These are phyloP conservation scores for Amauroascus niger DNA, from an alignment of 2,329 filamentous ascomycete species.

Conservation along the genomic window DNA sequence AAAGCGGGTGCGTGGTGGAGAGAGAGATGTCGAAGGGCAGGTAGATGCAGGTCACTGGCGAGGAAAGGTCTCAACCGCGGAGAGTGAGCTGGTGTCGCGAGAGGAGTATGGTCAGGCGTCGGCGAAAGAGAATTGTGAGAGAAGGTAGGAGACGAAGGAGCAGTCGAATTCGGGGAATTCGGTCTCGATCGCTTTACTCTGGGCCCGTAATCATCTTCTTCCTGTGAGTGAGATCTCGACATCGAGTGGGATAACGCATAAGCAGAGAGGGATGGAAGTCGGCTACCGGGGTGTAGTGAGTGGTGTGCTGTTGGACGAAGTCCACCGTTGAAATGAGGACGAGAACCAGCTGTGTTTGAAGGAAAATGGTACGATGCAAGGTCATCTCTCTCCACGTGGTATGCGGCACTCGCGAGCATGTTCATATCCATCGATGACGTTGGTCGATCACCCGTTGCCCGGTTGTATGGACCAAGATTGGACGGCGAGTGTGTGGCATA, in stretches of 20 bases:
- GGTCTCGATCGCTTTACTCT: conserved; percentile 82
- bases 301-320: conserved; percentile 33
- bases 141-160: conserved; percentile 90
- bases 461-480: conserved; percentile 49
- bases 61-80: conserved; percentile 75
- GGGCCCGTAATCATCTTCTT: conserved; percentile 59
- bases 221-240: conserved; percentile 63
- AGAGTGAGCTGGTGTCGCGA: conserved; percentile 90
- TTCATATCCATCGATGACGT: conserved; percentile 53
- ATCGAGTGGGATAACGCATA: conserved; percentile 71
- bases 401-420: conserved; percentile 59
- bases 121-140: conserved; percentile 92
- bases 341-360: conserved; percentile 24
- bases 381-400: conserved; percentile 56
- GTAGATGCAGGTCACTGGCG: conserved; percentile 65
- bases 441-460: conserved; percentile 33
- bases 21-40: conserved; percentile 67
- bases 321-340: conserved; percentile 21
- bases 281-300: conserved; percentile 43
- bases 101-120: conserved; percentile 95
- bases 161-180: conserved; percentile 89
- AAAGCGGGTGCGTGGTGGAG: conserved; percentile 58
- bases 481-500: conserved; percentile 50
- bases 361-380: conserved; percentile 32
- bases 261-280: conserved; percentile 66